Evolutionary conservation across 805 yeast genomes (phyloP).

Genomic region (Candida piceae): DNA sequence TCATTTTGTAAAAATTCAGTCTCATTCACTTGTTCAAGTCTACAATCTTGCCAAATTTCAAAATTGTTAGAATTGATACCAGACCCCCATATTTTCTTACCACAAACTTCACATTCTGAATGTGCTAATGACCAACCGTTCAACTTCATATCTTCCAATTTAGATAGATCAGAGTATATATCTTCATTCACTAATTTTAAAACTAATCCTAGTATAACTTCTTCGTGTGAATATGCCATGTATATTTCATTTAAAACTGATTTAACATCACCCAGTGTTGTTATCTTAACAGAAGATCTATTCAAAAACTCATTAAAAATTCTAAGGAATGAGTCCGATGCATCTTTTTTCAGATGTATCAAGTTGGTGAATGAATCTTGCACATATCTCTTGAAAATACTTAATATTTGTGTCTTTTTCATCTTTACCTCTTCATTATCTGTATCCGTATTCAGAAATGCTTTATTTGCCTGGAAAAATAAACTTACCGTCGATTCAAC

Average conservation of each 20-base stretch:
- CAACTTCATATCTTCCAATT: slow-evolving; percentile 36
- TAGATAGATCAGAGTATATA: slow-evolving; percentile 42
- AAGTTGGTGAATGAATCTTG: slow-evolving; percentile 39
- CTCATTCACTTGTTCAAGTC: slow-evolving; percentile 8
- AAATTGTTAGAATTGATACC: slow-evolving; percentile 46
- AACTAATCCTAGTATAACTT: slow-evolving; percentile 46
- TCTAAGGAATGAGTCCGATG: slow-evolving; percentile 40
- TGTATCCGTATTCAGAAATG: slow-evolving; percentile 3
- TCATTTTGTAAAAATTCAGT: too few relatives aligned
- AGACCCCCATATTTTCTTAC: slow-evolving; percentile 66
- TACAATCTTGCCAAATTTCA: slow-evolving; percentile 51
- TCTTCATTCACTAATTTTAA: slow-evolving; percentile 53
- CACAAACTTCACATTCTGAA: slow-evolving; percentile 71
- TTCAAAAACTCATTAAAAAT: slow-evolving; percentile 54
- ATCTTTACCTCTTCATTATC: neutral
- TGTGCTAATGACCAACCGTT: slow-evolving; percentile 60
- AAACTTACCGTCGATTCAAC: slow-evolving; percentile 35
- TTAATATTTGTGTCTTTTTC: slow-evolving; percentile 16
- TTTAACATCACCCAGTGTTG: slow-evolving; percentile 56
- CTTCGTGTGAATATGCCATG: slow-evolving; percentile 60
- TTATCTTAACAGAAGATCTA: slow-evolving; percentile 39
- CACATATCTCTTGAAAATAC: slow-evolving; percentile 33
- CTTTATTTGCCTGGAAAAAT: slow-evolving; percentile 26
- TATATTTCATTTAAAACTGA: slow-evolving; percentile 59
- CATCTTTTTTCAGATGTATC: slow-evolving; percentile 27